Percentiles rank a stretch among this genome's conserved stretches.
These are phyloP conservation scores for Wallemia hederae DNA, from an alignment of 1,284 basidiomycete genomes.

Conservation along the genomic window DNA sequence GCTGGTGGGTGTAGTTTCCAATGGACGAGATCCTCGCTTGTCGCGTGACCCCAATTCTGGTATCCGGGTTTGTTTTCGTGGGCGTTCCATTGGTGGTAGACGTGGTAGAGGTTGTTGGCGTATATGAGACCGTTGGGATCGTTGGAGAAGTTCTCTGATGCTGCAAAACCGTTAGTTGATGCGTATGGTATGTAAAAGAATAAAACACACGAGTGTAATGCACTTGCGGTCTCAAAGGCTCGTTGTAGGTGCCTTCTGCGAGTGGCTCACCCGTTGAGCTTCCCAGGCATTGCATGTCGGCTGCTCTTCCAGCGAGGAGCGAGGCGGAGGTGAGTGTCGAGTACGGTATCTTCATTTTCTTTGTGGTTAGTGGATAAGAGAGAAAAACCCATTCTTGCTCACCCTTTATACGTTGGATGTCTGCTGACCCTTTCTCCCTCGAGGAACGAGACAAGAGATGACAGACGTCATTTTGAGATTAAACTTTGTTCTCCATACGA, in stretches of 20 bases:
- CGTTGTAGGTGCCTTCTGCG: not conserved
- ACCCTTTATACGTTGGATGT: no score
- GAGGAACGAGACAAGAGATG: no score
- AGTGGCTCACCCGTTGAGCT: not conserved
- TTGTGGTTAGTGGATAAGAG: no score
- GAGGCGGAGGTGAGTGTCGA: not conserved
- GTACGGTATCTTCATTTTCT: not conserved
- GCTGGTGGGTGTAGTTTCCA: conserved; percentile 19
- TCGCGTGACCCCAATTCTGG: conserved; percentile 21
- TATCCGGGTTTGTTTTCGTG: conserved; percentile 16
- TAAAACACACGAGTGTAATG: not conserved
- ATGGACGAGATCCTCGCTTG: conserved; percentile 17
- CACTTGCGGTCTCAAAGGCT: not conserved
- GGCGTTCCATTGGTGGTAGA: conserved; percentile 20
- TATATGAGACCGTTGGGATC: conserved; percentile 19
- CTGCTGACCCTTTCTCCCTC: no score
- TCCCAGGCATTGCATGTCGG: not conserved
- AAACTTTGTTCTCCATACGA: no score
- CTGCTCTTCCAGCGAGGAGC: not conserved
- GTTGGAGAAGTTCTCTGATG: conserved; percentile 17
- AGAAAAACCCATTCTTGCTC: no score
- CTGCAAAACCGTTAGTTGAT: not conserved
- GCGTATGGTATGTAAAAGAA: not conserved
- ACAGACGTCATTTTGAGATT: no score
- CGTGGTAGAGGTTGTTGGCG: conserved; percentile 17